These are phyloP conservation scores for Pisolithus tinctorius DNA, from an alignment of 768 basidiomycete species.

Conservation along the genomic window DNA sequence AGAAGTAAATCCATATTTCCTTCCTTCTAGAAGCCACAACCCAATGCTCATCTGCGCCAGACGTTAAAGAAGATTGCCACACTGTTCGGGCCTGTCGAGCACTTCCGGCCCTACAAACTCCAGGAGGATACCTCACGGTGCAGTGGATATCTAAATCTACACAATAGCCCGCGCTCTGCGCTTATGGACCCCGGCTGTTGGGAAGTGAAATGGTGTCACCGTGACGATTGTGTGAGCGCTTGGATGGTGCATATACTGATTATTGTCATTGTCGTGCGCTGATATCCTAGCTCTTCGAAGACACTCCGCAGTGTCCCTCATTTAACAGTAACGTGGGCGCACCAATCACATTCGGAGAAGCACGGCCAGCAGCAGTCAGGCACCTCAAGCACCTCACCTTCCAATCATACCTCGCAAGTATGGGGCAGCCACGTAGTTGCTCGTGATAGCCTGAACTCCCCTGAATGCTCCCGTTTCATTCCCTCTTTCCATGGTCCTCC, in stretches of 20 bases:
- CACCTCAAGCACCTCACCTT: constrained; percentile 6
- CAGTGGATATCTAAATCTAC: constrained; percentile 38
- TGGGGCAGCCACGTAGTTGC: constrained; percentile 10
- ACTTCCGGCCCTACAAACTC: constrained; percentile 32
- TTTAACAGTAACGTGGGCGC: constrained; percentile 75
- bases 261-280: background rate
- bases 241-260: constrained; percentile 46
- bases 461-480: background rate
- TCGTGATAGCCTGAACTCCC: background rate
- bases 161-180: constrained; percentile 47
- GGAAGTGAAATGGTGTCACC: constrained; percentile 75
- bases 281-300: constrained; percentile 29
- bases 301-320: constrained; percentile 65
- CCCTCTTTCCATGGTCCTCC: constrained; percentile 7
- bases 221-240: constrained; percentile 70
- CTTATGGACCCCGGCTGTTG: constrained; percentile 58
- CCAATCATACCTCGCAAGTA: constrained; percentile 4
- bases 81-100: constrained; percentile 62
- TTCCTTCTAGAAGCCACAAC: background rate
- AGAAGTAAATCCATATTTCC: constrained; percentile 34
- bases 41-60: constrained; percentile 27
- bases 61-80: constrained; percentile 43
- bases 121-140: constrained; percentile 15
- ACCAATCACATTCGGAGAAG: constrained; percentile 38
- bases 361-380: constrained; percentile 12